These are phyloP conservation scores for Capsicum rhomboideum DNA, from an alignment of 257 asterid genomes.

Conservation along the genomic window DNA sequence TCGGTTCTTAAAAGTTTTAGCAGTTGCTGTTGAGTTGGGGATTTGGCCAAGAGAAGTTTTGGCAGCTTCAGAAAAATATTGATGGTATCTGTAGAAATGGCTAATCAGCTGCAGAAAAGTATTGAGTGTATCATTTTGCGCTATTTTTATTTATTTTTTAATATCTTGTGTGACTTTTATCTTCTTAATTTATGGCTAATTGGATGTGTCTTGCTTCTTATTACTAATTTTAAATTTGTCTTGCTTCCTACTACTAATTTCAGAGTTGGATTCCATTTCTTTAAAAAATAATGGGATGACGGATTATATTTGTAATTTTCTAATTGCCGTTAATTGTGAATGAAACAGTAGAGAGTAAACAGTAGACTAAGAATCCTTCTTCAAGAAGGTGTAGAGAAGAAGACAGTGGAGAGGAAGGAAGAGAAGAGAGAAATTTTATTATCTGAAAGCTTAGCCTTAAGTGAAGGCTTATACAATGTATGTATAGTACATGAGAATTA, in stretches of 20 bases:
- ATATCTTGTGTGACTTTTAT: not conserved
- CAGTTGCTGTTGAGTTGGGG: not conserved
- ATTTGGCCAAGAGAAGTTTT: not conserved
- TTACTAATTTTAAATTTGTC: too few species aligned
- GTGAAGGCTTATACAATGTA: too few species aligned
- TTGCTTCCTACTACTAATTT: not conserved
- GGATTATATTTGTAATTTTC: not conserved
- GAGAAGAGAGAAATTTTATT: too few species aligned
- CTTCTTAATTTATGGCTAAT: not conserved
- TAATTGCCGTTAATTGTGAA: too few species aligned
- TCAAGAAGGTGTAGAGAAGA: too few species aligned
- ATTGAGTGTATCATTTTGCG: slow-evolving; percentile 26
- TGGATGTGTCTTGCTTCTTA: not conserved
- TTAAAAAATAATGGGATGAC: not conserved
- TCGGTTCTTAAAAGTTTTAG: not conserved
- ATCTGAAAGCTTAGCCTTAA: too few species aligned
- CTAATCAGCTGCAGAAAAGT: too few species aligned
- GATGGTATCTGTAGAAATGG: slow-evolving; percentile 35
- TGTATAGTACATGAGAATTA: too few species aligned
- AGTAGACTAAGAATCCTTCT: too few species aligned
- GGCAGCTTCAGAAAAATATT: not conserved
- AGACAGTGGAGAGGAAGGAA: too few species aligned
- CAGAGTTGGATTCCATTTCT: not conserved
- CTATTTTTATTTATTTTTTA: not conserved
- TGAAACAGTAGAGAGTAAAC: too few species aligned